Evolutionary conservation across 306 rosid genomes (phyloP).

Genomic region (Adenanthera pavonina): DNA sequence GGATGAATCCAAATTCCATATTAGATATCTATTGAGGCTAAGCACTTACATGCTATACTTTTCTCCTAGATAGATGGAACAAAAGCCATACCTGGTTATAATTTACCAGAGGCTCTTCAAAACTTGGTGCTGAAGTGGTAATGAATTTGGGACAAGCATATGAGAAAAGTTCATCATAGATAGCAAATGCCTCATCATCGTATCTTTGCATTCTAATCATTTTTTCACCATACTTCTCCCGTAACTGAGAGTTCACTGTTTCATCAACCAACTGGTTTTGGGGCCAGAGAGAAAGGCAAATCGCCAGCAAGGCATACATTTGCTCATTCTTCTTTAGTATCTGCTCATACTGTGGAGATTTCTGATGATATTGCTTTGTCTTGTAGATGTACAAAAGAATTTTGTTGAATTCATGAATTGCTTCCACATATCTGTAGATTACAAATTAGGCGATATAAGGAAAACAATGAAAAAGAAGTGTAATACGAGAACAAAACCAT

Average conservation of each 20-base stretch:
- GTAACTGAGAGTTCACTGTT: constrained; percentile 86
- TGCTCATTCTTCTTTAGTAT: constrained; percentile 96
- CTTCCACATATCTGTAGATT: constrained; percentile 79
- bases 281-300: constrained; percentile 91
- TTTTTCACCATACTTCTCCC: constrained; percentile 97
- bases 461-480: background rate
- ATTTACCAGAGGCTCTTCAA: constrained; percentile 92
- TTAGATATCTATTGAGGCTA: background rate
- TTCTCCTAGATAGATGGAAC: background rate
- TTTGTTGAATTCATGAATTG: constrained; percentile 89
- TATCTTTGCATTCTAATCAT: constrained; percentile 92
- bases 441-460: constrained; percentile 1
- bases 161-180: constrained; percentile 96
- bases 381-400: constrained; percentile 81
- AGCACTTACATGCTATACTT: background rate
- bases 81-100: constrained; percentile 79
- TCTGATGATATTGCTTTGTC: constrained; percentile 83
- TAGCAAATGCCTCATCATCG: constrained; percentile 92
- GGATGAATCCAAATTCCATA: constrained; percentile 16
- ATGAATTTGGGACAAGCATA: constrained; percentile 98
- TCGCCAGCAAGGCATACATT: constrained; percentile 98
- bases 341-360: constrained; percentile 95
- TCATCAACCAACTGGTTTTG: constrained; percentile 88
- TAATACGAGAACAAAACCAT: background rate
- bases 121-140: constrained; percentile 95